Conservation (phyloP, 2,329 filamentous ascomycete genomes). For the Peltaster fructicola region DNA sequence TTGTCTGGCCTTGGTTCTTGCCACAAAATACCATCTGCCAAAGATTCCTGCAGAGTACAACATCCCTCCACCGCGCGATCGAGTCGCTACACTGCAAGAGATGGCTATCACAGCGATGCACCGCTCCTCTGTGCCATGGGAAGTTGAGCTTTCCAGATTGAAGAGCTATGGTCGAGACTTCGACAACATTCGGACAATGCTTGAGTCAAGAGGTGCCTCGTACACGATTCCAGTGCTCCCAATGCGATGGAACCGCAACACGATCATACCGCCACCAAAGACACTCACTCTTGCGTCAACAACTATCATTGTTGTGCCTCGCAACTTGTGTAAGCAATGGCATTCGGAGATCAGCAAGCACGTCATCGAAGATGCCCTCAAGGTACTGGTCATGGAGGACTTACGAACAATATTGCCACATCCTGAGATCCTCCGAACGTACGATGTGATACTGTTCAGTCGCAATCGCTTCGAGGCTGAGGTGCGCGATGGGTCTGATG, state of each 20-base stretch:
- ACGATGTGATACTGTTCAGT: conserved; percentile 66
- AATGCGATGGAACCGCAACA: conserved; percentile 25
- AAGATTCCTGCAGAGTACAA: conserved; percentile 44
- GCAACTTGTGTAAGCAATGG: conserved; percentile 77
- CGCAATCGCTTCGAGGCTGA: conserved; percentile 55
- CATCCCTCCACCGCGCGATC: conserved; percentile 24
- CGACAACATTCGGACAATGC: conserved; percentile 7
- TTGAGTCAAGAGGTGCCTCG: too few relatives aligned
- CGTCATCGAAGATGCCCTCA: conserved; percentile 38
- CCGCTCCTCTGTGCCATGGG: conserved; percentile 53
- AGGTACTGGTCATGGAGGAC: conserved; percentile 43
- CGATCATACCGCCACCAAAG: conserved; percentile 22
- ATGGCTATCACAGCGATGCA: conserved; percentile 60
- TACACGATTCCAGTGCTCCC: conserved; percentile 24
- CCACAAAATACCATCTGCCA: conserved; percentile 53
- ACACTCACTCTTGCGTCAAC: conserved; percentile 47
- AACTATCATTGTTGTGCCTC: conserved; percentile 64
- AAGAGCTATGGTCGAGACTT: conserved; percentile 38
- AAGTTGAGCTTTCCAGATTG: conserved; percentile 37
- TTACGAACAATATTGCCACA: conserved; percentile 37
- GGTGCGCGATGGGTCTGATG: conserved; percentile 34
- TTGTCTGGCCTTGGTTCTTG: conserved; percentile 52
- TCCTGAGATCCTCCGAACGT: conserved; percentile 39
- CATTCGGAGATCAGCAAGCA: conserved; percentile 63
- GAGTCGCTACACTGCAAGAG: conserved; percentile 47